Percentiles rank a stretch among this genome's conserved stretches.
These are phyloP conservation scores for Colletotrichum incanum DNA, from an alignment of 2,329 filamentous ascomycete species.

Conservation along the genomic window DNA sequence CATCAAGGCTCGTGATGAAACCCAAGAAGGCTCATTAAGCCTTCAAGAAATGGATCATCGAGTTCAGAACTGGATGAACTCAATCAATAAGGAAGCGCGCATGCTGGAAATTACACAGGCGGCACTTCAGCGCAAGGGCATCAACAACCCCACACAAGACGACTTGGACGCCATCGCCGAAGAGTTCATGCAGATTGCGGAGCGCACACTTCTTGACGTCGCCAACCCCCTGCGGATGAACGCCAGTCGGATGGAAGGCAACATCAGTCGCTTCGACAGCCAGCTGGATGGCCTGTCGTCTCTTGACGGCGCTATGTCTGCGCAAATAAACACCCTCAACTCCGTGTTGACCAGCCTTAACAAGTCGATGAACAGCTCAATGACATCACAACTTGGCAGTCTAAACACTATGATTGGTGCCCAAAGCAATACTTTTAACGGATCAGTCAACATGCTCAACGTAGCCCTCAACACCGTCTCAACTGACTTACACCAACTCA, in stretches of 20 bases:
- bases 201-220: constrained; percentile 41
- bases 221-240: constrained; percentile 41
- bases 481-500: background rate
- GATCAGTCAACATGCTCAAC: constrained; percentile 19
- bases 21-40: constrained; percentile 42
- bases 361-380: too few relatives aligned
- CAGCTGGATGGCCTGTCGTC: background rate
- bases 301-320: background rate
- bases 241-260: constrained; percentile 1
- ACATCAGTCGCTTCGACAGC: constrained; percentile 2
- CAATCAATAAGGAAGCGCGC: constrained; percentile 33
- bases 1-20: constrained; percentile 55
- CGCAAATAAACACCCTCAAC: constrained; percentile 1
- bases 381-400: too few relatives aligned
- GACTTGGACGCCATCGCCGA: constrained; percentile 40
- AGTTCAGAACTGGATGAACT: constrained; percentile 39
- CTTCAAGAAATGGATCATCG: constrained; percentile 30
- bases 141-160: constrained; percentile 39
- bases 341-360: too few relatives aligned
- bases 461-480: background rate
- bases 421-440: background rate
- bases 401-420: fast-evolving
- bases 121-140: constrained; percentile 36
- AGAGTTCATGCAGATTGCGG: constrained; percentile 41
- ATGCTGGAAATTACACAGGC: constrained; percentile 41